A percentile compares a stretch with the other conserved stretches of the same genome.
Evolutionary conservation across 1,284 basidiomycete species (phyloP).

Genomic region (Amylostereum areolatum): DNA sequence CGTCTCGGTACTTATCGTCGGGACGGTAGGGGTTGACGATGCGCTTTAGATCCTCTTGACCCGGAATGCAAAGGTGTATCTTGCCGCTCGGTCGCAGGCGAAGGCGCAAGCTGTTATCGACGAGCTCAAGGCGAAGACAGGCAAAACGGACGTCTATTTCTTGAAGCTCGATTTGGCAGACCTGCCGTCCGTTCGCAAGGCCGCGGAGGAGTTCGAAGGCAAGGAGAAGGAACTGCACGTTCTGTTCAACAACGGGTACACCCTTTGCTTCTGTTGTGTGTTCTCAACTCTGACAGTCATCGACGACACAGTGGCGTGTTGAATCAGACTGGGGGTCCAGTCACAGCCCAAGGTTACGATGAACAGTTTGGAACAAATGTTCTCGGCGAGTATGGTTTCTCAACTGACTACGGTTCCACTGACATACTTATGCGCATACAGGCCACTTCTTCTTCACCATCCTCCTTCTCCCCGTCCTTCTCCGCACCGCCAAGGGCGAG

Average conservation of each 20-base stretch:
- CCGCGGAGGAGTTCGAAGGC: constrained; percentile 34
- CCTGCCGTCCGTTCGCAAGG: constrained; percentile 32
- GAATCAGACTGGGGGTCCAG: constrained; percentile 23
- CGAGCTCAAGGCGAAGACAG: constrained; percentile 29
- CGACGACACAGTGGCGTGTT: constrained; percentile 38
- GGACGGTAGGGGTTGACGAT: not conserved
- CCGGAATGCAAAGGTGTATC: constrained; percentile 46
- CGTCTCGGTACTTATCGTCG: not conserved
- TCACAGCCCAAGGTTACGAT: constrained; percentile 39
- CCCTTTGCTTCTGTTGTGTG: not conserved
- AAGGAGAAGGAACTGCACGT: constrained; percentile 40
- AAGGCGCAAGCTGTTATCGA: constrained; percentile 35
- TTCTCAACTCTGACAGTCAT: not conserved
- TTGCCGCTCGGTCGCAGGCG: constrained; percentile 35
- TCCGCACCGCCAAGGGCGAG: constrained; percentile 14
- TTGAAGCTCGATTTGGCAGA: constrained; percentile 43
- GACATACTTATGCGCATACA: constrained; percentile 8
- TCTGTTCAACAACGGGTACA: constrained; percentile 44
- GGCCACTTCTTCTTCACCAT: constrained; percentile 31
- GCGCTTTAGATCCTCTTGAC: constrained; percentile 27
- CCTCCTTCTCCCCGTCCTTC: constrained; percentile 32
- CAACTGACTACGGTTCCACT: not conserved
- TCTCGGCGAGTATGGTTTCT: constrained; percentile 11
- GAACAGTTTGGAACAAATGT: constrained; percentile 39
- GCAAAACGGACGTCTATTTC: constrained; percentile 28